Evolutionary conservation across 2,329 filamentous ascomycete species (phyloP).

Genomic region (Fusarium sp.): DNA sequence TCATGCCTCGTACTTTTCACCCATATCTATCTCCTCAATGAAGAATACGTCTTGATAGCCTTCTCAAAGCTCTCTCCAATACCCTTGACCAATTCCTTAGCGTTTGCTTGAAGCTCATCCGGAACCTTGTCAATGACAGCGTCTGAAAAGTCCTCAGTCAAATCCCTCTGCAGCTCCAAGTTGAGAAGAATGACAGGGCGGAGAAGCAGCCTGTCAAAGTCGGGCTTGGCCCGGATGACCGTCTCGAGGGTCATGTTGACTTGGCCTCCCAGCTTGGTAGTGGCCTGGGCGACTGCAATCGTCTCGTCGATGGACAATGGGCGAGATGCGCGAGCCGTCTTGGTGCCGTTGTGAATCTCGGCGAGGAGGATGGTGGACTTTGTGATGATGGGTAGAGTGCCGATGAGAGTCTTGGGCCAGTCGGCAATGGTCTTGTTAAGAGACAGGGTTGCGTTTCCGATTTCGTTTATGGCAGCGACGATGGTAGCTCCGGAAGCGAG

Average conservation of each 20-base stretch:
- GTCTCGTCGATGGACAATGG: constrained; percentile 54
- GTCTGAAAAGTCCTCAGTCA: constrained; percentile 53
- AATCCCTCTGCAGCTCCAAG: constrained; percentile 55
- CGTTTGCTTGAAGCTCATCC: constrained; percentile 46
- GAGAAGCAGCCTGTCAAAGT: constrained; percentile 59
- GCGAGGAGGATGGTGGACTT: constrained; percentile 54
- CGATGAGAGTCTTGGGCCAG: constrained; percentile 55
- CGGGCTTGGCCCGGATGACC: constrained; percentile 55
- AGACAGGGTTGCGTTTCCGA: constrained; percentile 49
- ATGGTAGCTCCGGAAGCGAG: constrained; percentile 53
- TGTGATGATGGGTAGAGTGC: constrained; percentile 55
- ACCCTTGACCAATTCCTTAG: constrained; percentile 51
- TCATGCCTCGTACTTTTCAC: constrained; percentile 22
- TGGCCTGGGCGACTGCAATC: constrained; percentile 53
- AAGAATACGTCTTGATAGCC: constrained; percentile 51
- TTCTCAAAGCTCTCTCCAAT: constrained; percentile 55
- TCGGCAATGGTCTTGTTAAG: constrained; percentile 51
- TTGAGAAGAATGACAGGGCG: constrained; percentile 58
- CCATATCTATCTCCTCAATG: constrained; percentile 21
- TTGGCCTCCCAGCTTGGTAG: constrained; percentile 50
- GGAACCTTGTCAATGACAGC: constrained; percentile 58
- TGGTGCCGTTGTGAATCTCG: constrained; percentile 55
- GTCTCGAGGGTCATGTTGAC: constrained; percentile 55
- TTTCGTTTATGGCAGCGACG: constrained; percentile 50
- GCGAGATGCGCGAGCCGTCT: constrained; percentile 52